Conservation (phyloP, 805 yeast genomes). For the Saturnispora sekii region DNA sequence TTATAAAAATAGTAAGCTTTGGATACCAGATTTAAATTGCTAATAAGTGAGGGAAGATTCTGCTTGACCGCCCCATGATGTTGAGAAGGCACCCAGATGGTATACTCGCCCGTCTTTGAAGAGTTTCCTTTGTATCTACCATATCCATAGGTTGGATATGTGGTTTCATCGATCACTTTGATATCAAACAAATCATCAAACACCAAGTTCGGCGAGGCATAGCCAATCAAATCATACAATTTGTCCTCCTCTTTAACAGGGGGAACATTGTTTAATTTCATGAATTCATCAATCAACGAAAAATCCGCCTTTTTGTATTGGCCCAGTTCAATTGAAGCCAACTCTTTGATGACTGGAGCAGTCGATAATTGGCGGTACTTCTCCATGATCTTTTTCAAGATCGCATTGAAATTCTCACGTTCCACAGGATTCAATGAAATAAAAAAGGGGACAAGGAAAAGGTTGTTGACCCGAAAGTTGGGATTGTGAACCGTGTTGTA, state of each 20-base stretch:
- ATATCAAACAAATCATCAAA: constrained; percentile 5
- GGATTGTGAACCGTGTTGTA: constrained; percentile 34
- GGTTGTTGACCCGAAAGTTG: constrained; percentile 26
- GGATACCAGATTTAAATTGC: background rate
- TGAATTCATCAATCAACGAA: constrained; percentile 14
- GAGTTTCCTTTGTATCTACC: background rate
- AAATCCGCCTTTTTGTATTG: constrained; percentile 20
- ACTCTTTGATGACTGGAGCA: constrained; percentile 26
- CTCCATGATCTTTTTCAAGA: constrained; percentile 47
- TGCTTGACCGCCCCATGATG: constrained; percentile 1
- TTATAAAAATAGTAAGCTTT: constrained; percentile 3
- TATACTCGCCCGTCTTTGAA: background rate
- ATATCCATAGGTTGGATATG: background rate
- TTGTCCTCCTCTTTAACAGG: constrained; percentile 2
- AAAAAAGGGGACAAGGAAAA: constrained; percentile 74
- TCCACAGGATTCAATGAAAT: constrained; percentile 48
- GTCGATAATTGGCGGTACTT: constrained; percentile 41
- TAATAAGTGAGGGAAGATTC: constrained; percentile 1
- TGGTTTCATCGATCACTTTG: constrained; percentile 4
- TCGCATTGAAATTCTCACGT: constrained; percentile 42
- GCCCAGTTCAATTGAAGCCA: constrained; percentile 12
- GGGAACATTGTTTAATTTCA: background rate
- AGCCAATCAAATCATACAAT: constrained; percentile 1
- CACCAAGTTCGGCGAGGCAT: constrained; percentile 5
- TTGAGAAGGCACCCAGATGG: constrained; percentile 7